Evolutionary conservation across 805 yeast genomes (phyloP).

Genomic region (Saccharomycopsis amapae): DNA sequence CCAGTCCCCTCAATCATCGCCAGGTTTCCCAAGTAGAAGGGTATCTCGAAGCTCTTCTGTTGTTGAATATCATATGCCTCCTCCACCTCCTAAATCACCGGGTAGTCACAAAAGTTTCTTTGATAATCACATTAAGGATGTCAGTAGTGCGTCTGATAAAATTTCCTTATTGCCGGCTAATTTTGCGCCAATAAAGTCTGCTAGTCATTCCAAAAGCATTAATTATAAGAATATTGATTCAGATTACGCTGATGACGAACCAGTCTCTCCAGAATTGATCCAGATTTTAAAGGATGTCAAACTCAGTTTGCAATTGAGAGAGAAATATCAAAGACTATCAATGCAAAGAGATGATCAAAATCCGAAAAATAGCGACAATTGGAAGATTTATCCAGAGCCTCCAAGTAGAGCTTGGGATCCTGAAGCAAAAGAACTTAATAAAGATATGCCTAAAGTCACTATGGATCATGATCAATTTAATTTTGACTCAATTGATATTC

Average conservation of each 20-base stretch:
- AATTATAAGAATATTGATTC: constrained; percentile 38
- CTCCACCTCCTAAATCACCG: constrained; percentile 31
- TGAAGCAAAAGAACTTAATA: constrained; percentile 37
- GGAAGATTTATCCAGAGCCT: constrained; percentile 89
- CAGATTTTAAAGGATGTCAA: constrained; percentile 56
- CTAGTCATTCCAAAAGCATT: constrained; percentile 10
- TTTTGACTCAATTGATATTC: constrained; percentile 48
- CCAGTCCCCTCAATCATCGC: constrained; percentile 21
- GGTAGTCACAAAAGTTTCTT: background rate
- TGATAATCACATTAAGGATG: background rate
- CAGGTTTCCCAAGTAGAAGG: constrained; percentile 11
- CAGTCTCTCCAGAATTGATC: constrained; percentile 63
- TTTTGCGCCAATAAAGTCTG: background rate
- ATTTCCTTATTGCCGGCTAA: constrained; percentile 1
- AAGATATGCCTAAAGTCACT: constrained; percentile 37
- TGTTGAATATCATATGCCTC: constrained; percentile 33
- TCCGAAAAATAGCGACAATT: constrained; percentile 68
- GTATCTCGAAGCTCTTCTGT: constrained; percentile 30
- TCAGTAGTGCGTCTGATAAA: constrained; percentile 13
- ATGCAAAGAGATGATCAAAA: constrained; percentile 68
- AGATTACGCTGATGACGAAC: constrained; percentile 42
- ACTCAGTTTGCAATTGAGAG: constrained; percentile 64
- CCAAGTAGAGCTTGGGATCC: constrained; percentile 85
- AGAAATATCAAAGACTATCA: constrained; percentile 65
- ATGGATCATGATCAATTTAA: constrained; percentile 46